These are phyloP conservation scores for Hemileia vastatrix DNA, from an alignment of 1,284 basidiomycete genomes.

Conservation along the genomic window DNA sequence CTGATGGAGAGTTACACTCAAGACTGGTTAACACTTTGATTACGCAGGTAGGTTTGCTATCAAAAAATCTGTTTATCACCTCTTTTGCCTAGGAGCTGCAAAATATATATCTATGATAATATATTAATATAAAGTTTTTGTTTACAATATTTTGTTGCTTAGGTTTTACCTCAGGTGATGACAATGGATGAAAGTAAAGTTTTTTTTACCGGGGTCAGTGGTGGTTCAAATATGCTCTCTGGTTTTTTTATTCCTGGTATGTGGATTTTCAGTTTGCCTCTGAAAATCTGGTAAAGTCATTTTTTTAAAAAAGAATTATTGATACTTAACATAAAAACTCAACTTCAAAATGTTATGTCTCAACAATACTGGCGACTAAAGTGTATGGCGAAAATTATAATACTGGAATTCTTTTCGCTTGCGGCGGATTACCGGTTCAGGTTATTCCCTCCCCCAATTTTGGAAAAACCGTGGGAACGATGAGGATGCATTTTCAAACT, in stretches of 20 bases:
- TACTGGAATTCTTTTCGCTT: conserved; percentile 8
- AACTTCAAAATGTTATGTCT: background rate
- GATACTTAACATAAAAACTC: background rate
- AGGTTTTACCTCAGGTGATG: conserved; percentile 16
- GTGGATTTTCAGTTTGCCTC: background rate
- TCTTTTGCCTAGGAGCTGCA: background rate
- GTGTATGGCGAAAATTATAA: conserved; percentile 16
- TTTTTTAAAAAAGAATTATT: background rate
- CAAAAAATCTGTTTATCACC: background rate
- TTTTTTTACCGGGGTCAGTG: conserved; percentile 18
- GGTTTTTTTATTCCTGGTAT: conserved; percentile 19
- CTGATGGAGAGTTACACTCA: conserved; percentile 18
- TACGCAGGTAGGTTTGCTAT: background rate
- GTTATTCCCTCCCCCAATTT: conserved; percentile 7
- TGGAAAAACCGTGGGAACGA: conserved; percentile 12
- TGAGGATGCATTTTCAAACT: conserved; percentile 21
- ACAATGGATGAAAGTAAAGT: conserved; percentile 15
- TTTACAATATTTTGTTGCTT: background rate
- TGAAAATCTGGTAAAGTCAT: background rate
- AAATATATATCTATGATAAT: background rate
- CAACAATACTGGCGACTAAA: background rate
- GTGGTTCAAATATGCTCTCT: conserved; percentile 11
- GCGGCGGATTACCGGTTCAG: conserved; percentile 15
- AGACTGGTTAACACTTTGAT: conserved; percentile 11
- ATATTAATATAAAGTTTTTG: background rate